Evolutionary conservation across 441 rosid species (phyloP).

Genomic region (Erodium texanum): DNA sequence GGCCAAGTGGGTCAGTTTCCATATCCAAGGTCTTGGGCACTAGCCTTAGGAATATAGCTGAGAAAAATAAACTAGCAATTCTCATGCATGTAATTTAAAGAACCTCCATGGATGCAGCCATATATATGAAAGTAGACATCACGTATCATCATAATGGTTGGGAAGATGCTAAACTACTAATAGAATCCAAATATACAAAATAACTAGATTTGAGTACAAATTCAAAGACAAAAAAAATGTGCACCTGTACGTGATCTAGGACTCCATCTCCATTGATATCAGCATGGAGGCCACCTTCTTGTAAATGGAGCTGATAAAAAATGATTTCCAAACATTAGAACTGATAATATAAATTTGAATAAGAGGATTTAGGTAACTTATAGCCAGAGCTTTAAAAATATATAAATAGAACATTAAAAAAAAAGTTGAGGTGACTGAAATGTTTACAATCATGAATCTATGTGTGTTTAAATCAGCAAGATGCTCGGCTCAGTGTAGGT

Average conservation of each 20-base stretch:
- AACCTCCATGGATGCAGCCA: neutral
- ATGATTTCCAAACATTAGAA: constrained; percentile 13
- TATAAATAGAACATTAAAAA: too few relatives aligned
- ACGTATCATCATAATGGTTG: neutral
- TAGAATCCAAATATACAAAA: neutral
- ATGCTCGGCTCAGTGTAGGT: neutral
- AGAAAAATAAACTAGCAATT: neutral
- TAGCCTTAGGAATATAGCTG: too few relatives aligned
- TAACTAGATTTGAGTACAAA: neutral
- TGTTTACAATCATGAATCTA: neutral
- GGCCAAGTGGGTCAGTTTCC: too few relatives aligned
- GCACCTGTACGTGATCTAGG: constrained; percentile 97
- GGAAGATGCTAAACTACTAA: neutral
- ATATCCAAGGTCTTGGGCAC: too few relatives aligned
- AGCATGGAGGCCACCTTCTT: constrained; percentile 99
- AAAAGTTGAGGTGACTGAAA: neutral
- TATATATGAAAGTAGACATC: neutral
- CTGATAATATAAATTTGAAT: neutral
- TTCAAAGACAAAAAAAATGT: neutral
- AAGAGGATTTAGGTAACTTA: too few relatives aligned
- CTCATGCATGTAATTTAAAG: neutral
- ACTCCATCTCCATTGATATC: constrained; percentile 99
- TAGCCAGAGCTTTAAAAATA: neutral
- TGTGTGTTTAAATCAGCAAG: neutral
- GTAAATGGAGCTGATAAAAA: constrained; percentile 75